Base-by-base conservation (phyloP, 2,329 filamentous ascomycete genomes). In the Aspergillus quadrilineatus region DNA sequence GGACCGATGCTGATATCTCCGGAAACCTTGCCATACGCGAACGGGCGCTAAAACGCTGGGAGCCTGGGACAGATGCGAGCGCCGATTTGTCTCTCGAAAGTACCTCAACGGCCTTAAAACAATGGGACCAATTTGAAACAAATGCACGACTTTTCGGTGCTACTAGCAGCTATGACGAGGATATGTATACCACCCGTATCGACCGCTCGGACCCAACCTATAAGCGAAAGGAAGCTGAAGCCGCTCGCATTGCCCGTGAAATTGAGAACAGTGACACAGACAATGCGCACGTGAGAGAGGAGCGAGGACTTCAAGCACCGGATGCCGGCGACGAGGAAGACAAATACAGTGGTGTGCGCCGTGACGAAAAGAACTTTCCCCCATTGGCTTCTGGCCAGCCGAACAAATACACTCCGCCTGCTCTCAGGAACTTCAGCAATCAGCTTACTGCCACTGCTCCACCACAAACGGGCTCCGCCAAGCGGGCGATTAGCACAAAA, bases 41-140 rank as follows among this genome's bases (percentile, higher is more conserved):
- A 74, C 86, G 92, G 58, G 80, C 85, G 51, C 80, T 97, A 41
- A 87, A 96, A 69, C 87, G 83, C 65, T 97, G 92, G 92, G 85
- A 92, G 54, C 85, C 90, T 6, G 87, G 86, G 62, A 73, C 79
- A 4, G 85, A 87, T 60, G 71, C 73, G 4, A 82, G 82, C 29
- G 73, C 84, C 41, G 88, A 92, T 67, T 80, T 89, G 62, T 88
- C 88, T 47, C 80, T 97, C 26, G 91, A 94, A 66, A 84, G 78
- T 50, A 65, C 80, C n/a, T 74, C 55, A 26, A 71, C 51, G 56
- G 63, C 14, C 68, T 22, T 74, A 14, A 78, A 76, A 6, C 79
- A 76, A 8, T 99, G 94, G 94, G 93, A 99, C 71, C 94, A 99
- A 73, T 99, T 99, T 69, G 89, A 90, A 56, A 87, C 84, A 60